Evolutionary conservation across 805 yeast genomes (phyloP).

Genomic region (Dipodascus geniculatus): DNA sequence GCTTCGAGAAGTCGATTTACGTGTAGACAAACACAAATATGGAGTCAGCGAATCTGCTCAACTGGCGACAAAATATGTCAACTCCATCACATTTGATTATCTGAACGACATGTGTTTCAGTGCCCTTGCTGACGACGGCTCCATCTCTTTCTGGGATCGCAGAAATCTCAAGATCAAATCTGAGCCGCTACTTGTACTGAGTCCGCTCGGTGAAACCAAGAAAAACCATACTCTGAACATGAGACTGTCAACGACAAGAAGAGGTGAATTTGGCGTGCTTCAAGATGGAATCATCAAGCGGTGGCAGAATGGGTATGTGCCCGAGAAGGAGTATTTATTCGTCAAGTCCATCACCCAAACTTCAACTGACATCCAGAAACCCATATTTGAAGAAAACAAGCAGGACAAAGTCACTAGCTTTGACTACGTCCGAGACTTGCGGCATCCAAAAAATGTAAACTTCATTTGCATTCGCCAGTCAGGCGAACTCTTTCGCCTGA

Average conservation of each 20-base stretch:
- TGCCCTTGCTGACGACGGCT: constrained; percentile 73
- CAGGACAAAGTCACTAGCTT: constrained; percentile 75
- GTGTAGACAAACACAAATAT: constrained; percentile 34
- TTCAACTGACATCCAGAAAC: neutral
- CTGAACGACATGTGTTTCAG: constrained; percentile 56
- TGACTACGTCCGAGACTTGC: constrained; percentile 58
- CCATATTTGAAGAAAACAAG: constrained; percentile 40
- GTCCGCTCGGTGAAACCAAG: constrained; percentile 13
- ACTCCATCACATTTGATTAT: constrained; percentile 58
- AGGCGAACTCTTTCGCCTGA: constrained; percentile 76
- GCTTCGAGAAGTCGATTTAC: constrained; percentile 63
- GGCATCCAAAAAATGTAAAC: constrained; percentile 43
- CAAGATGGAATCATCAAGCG: constrained; percentile 32
- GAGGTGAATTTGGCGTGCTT: constrained; percentile 67
- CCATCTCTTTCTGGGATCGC: constrained; percentile 51
- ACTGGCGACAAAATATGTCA: constrained; percentile 61
- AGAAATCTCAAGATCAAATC: constrained; percentile 17
- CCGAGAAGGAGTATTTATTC: constrained; percentile 54
- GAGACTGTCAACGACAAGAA: constrained; percentile 39
- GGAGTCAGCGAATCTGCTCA: constrained; percentile 40
- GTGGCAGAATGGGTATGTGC: constrained; percentile 61
- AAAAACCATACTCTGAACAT: constrained; percentile 14
- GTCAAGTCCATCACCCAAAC: neutral
- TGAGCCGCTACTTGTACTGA: constrained; percentile 15
- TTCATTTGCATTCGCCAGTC: constrained; percentile 84